Percentiles rank a stretch among this genome's conserved stretches.
Conservation (phyloP, 2,329 filamentous ascomycete genomes). For the Trichoderma sp. region DNA sequence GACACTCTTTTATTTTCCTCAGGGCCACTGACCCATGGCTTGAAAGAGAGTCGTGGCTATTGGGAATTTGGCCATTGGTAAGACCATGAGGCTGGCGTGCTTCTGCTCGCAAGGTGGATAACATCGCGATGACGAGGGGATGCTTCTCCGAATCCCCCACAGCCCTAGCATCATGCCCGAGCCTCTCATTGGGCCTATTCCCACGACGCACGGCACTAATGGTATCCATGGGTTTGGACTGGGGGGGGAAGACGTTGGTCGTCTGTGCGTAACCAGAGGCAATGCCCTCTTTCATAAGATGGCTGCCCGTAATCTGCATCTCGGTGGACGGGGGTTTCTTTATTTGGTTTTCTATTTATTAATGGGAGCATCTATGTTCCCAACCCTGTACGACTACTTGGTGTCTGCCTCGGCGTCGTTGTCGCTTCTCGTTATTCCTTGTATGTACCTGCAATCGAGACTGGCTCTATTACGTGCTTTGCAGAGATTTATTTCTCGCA, state of each 20-base stretch:
- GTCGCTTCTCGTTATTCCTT: not conserved
- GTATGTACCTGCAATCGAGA: conserved; percentile 17
- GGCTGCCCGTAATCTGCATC: not conserved
- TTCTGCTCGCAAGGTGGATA: not conserved
- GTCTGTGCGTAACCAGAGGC: not conserved
- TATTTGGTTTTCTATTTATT: not conserved
- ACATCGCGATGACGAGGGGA: not conserved
- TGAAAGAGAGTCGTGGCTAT: not conserved
- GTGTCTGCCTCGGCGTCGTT: not conserved
- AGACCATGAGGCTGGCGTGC: not conserved
- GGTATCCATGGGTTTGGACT: not conserved
- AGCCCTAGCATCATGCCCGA: not conserved
- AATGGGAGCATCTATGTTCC: not conserved
- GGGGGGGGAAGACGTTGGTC: not conserved
- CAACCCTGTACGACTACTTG: conserved; percentile 6
- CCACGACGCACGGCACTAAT: not conserved
- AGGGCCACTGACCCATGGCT: not conserved
- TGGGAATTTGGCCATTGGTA: not conserved
- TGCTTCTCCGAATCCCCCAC: not conserved
- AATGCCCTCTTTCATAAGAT: not conserved
- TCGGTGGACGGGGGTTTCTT: not conserved
- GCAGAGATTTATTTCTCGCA: not conserved
- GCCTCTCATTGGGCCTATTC: not conserved
- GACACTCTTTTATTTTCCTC: too few relatives aligned
- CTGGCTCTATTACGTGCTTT: conserved; percentile 2